Conservation (phyloP, 2,329 filamentous ascomycete species). For the Pseudogymnoascus sp. region DNA sequence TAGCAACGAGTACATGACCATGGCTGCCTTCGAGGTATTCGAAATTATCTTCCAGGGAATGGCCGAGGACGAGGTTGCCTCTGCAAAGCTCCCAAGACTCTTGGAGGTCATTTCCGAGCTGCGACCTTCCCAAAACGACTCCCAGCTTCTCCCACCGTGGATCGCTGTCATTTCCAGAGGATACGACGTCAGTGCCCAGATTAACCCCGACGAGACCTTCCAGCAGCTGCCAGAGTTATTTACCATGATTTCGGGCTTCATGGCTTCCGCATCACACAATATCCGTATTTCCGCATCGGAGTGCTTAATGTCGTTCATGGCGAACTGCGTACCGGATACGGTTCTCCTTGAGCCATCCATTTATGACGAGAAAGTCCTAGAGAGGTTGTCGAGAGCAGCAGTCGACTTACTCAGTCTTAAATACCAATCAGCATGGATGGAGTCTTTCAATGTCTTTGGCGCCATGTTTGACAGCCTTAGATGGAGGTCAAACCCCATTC, state of each 20-base stretch:
- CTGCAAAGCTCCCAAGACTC: slow-evolving; percentile 78
- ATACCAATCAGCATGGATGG: slow-evolving; percentile 89
- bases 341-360: slow-evolving; percentile 83
- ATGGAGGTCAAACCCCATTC: slow-evolving; percentile 75
- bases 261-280: slow-evolving; percentile 82
- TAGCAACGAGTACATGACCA: slow-evolving; percentile 90
- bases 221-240: slow-evolving; percentile 83
- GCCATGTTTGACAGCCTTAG: slow-evolving; percentile 80
- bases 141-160: slow-evolving; percentile 90
- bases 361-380: slow-evolving; percentile 82
- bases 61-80: slow-evolving; percentile 75
- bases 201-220: slow-evolving; percentile 86
- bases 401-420: slow-evolving; percentile 76
- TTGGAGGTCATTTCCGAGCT: slow-evolving; percentile 88
- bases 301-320: slow-evolving; percentile 86
- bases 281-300: slow-evolving; percentile 92
- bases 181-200: slow-evolving; percentile 85
- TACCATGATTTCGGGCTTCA: slow-evolving; percentile 66
- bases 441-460: slow-evolving; percentile 82
- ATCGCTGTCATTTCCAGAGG: slow-evolving; percentile 90
- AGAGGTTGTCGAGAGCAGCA: slow-evolving; percentile 67
- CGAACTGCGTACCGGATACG: slow-evolving; percentile 76
- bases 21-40: slow-evolving; percentile 94
- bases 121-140: slow-evolving; percentile 85
- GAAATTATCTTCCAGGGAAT: slow-evolving; percentile 94